Evolutionary conservation across 1,139 yeast species (phyloP), one percentile per base, ranked within the genome.

Genomic region (Yamadazyma pseudoaaseri): DNA sequence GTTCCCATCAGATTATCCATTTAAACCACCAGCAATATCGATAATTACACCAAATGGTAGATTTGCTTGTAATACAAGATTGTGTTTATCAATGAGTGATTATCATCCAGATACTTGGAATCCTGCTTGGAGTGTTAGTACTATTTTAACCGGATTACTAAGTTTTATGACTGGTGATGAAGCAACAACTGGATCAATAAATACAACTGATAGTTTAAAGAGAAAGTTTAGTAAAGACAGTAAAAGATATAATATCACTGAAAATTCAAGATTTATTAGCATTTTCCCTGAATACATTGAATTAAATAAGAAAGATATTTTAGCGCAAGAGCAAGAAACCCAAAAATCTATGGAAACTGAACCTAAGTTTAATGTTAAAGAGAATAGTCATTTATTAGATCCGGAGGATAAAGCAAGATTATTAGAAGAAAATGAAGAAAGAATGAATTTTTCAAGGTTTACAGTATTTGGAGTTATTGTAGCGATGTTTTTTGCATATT

Each of bases 31-130:
- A 1, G 77, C 95, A 12, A 90, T 90, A 38, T 73, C 86, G 36
- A 87, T 90, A 87, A 64, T 81, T 32, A 90, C 97, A 0, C 97
- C 97, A 4, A 83, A 79, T 42, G 94, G 89, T 3, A 69, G 94
- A 28, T 86, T 90, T 57, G 77, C 81, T 44, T 77, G 90, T 37
- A 84, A 85, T 52, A 77, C 87, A 9, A 67, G 96, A 28, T 70
- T 90, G 29, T 90, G 97, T 60, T 66, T 90, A 33, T 80, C 89
- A 26, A 89, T 90, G 81, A 81, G 94, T 49, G 97, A 90, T 43
- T 89, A 79, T 57, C 97, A 90, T 48, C 97, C 96, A 7, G 94
- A 86, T 55, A 66, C 85, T 1, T 89, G 97, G 97, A 87, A 89
- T 56, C 96, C 97, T 1, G 89, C 95, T 9, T 89, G 97, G 97